Evolutionary conservation across 129 eudicot species (phyloP).

Genomic region (Artemisia argyi): DNA sequence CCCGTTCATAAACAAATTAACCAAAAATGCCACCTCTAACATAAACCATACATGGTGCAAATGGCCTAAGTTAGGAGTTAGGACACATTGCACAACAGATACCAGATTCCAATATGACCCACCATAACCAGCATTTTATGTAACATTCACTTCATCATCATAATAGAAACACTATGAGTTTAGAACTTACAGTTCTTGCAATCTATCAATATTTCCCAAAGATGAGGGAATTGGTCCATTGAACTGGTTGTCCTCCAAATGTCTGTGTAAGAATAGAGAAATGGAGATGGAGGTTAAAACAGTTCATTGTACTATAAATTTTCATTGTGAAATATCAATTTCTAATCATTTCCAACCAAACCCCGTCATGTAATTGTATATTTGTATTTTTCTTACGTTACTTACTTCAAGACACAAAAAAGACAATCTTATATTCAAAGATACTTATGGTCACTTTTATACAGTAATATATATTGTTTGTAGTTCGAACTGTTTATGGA

Average conservation of each 20-base stretch:
- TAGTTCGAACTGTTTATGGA: neutral
- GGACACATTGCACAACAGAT: neutral
- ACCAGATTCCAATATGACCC: conserved; percentile 20
- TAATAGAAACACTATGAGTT: conserved; percentile 18
- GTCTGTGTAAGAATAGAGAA: conserved; percentile 48
- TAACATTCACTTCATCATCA: conserved; percentile 17
- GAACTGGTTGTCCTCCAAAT: conserved; percentile 70
- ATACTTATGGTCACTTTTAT: neutral
- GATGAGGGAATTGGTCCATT: conserved; percentile 69
- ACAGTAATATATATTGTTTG: neutral
- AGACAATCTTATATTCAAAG: conserved; percentile 9
- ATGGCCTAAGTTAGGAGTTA: neutral
- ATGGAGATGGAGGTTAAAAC: neutral
- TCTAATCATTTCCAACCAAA: conserved; percentile 14
- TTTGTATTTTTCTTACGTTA: conserved; percentile 3
- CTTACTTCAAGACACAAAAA: neutral
- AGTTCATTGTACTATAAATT: neutral
- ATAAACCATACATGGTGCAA: neutral
- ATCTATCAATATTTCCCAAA: conserved; percentile 45
- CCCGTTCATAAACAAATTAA: neutral
- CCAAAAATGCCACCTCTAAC: neutral
- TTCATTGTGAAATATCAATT: conserved; percentile 4
- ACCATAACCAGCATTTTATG: conserved; percentile 13
- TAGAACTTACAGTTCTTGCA: conserved; percentile 55
- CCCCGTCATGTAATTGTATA: neutral